These are phyloP conservation scores for Hypoxylon fragiforme DNA, from an alignment of 495 filamentous ascomycete species.

Conservation along the genomic window DNA sequence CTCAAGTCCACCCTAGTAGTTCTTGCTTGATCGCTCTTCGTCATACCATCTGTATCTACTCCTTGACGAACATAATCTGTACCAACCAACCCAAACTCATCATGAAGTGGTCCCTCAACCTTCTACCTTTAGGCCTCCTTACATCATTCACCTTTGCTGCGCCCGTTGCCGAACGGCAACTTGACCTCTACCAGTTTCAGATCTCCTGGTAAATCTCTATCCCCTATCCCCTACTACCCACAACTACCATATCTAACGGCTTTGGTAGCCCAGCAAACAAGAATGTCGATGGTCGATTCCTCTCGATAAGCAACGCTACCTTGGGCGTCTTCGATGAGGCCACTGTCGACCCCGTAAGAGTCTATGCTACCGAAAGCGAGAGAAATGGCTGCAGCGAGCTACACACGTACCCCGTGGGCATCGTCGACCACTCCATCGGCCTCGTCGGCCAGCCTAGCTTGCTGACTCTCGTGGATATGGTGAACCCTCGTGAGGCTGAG, in stretches of 20 bases:
- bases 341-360: constrained; percentile 16
- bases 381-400: constrained; percentile 37
- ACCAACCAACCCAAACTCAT: constrained; percentile 5
- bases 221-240: neutral
- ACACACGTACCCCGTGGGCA: constrained; percentile 40
- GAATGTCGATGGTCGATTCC: constrained; percentile 32
- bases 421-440: constrained; percentile 40
- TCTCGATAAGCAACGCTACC: constrained; percentile 26
- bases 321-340: constrained; percentile 30
- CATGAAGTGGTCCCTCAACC: constrained; percentile 33
- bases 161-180: constrained; percentile 27
- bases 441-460: constrained; percentile 42
- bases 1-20: neutral
- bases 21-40: neutral
- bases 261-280: constrained; percentile 23
- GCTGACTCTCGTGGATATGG: constrained; percentile 40
- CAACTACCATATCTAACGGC: constrained; percentile 3
- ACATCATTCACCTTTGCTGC: constrained; percentile 27
- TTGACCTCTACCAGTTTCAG: constrained; percentile 36
- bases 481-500: constrained; percentile 36
- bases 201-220: constrained; percentile 30
- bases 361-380: constrained; percentile 27
- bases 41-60: neutral
- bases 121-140: constrained; percentile 32
- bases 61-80: neutral